Percentiles rank a stretch among this genome's conserved stretches.
These are phyloP conservation scores for Bretschneidera sinensis DNA, from an alignment of 345 rosid species.

Conservation along the genomic window DNA sequence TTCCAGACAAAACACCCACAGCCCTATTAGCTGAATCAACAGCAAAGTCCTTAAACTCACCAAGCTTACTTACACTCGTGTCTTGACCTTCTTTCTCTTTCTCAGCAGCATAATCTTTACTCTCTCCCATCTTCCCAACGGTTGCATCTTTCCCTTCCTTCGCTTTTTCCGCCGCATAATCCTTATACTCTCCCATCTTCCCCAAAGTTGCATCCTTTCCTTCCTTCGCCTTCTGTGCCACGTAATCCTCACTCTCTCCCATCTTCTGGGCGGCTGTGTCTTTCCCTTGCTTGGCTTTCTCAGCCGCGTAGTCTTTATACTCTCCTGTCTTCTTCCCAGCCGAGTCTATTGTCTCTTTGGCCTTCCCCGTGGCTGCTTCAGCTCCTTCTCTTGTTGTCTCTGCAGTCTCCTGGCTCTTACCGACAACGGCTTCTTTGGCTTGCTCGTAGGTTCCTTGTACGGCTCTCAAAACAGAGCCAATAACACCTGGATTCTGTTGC, in stretches of 20 bases:
- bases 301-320: conserved; percentile 12
- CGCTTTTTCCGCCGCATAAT: conserved; percentile 28
- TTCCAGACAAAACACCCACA: conserved; percentile 44
- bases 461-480: conserved; percentile 53
- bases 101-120: conserved; percentile 24
- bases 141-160: conserved; percentile 25
- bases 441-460: conserved; percentile 53
- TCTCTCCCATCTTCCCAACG: conserved; percentile 24
- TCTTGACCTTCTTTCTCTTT: conserved; percentile 33
- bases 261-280: conserved; percentile 17
- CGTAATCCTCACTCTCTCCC: conserved; percentile 19
- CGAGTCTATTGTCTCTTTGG: conserved; percentile 16
- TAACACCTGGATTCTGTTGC: conserved; percentile 46
- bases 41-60: conserved; percentile 45
- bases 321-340: conserved; percentile 15
- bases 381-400: conserved; percentile 5
- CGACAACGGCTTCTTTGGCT: conserved; percentile 55
- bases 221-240: conserved; percentile 22
- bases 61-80: conserved; percentile 27
- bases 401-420: conserved; percentile 38
- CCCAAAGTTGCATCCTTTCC: conserved; percentile 20
- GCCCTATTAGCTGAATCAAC: conserved; percentile 56
- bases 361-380: conserved; percentile 14
- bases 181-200: conserved; percentile 20
- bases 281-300: conserved; percentile 16